Conservation (phyloP, 305 asterid genomes). For the Stenogyne calaminthoides region DNA sequence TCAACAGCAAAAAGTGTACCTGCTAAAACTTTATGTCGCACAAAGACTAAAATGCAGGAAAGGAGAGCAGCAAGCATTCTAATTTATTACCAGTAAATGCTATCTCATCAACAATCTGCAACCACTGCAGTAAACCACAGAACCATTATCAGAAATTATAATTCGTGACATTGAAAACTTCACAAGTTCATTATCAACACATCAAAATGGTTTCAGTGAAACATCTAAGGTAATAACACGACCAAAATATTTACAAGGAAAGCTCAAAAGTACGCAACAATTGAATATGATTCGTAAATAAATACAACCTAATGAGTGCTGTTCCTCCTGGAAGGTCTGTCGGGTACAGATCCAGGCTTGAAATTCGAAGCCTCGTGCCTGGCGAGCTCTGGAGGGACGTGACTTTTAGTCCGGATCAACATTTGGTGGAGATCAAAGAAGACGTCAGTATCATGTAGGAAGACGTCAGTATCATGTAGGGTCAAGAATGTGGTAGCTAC, state of each 20-base stretch:
- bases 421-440: slow-evolving; percentile 84
- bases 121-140: not conserved
- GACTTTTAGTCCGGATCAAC: slow-evolving; percentile 75
- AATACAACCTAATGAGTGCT: slow-evolving; percentile 39
- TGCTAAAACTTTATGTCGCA: not conserved
- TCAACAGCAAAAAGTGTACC: not conserved
- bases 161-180: not conserved
- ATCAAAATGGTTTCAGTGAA: not conserved
- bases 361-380: slow-evolving; percentile 84
- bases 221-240: slow-evolving; percentile 11
- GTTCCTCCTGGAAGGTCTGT: slow-evolving; percentile 72
- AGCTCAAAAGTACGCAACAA: slow-evolving; percentile 15
- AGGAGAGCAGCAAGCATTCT: not conserved
- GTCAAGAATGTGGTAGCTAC: slow-evolving; percentile 84
- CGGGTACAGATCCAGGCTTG: slow-evolving; percentile 73
- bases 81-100: not conserved
- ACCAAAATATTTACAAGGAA: not conserved
- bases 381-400: slow-evolving; percentile 83
- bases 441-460: slow-evolving; percentile 59
- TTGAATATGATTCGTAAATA: slow-evolving; percentile 3
- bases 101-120: not conserved
- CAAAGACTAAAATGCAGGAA: not conserved
- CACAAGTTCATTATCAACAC: slow-evolving; percentile 3
- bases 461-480: slow-evolving; percentile 67
- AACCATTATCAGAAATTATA: not conserved